Evolutionary conservation across 345 rosid genomes (phyloP).

Genomic region (Salix exigua): DNA sequence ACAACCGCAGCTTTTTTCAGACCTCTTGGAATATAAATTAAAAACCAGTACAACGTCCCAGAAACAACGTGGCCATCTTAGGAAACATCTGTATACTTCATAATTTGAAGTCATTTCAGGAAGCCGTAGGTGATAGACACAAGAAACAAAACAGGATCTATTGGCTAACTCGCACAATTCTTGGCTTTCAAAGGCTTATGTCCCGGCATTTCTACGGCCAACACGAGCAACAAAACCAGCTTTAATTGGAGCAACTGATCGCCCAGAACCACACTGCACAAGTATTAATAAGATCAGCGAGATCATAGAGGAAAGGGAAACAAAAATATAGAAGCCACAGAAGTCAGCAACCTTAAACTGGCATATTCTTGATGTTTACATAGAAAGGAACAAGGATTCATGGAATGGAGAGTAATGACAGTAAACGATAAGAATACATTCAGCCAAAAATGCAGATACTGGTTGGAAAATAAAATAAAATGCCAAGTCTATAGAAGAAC

Average conservation of each 20-base stretch:
- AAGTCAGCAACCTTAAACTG: not conserved
- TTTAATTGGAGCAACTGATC: constrained; percentile 94
- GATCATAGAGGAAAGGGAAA: not conserved
- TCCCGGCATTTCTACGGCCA: constrained; percentile 76
- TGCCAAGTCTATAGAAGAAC: not conserved
- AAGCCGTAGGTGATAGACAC: not conserved
- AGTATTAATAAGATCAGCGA: not conserved
- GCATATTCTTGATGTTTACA: not conserved
- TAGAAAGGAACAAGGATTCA: not conserved
- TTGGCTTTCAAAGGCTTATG: constrained; percentile 24
- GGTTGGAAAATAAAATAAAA: not conserved
- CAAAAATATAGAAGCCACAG: not conserved
- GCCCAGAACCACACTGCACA: constrained; percentile 87
- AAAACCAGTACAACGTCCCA: not conserved
- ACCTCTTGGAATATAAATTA: not conserved
- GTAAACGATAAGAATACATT: not conserved
- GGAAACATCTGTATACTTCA: not conserved
- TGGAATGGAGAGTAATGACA: not conserved
- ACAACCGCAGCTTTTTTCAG: not conserved
- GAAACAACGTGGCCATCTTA: not conserved
- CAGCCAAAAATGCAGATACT: not conserved
- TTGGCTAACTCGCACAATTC: not conserved
- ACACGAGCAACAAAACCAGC: constrained; percentile 98
- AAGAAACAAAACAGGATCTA: not conserved
- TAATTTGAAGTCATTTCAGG: not conserved